These are phyloP conservation scores for Penicillium griseofulvum DNA, from an alignment of 2,329 filamentous ascomycete species.

Conservation along the genomic window DNA sequence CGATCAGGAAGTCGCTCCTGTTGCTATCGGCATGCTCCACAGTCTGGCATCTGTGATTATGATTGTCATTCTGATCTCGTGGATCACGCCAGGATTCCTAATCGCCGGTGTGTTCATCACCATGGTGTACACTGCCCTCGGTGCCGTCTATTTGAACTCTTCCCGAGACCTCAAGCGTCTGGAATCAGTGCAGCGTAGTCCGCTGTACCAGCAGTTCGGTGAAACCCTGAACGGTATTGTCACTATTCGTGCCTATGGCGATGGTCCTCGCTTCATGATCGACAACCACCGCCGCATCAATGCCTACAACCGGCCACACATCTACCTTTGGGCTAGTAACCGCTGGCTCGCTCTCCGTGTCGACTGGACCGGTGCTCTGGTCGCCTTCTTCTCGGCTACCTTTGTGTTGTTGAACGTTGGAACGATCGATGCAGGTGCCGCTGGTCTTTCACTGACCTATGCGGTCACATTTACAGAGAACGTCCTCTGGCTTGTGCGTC, in stretches of 20 bases:
- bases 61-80: constrained; percentile 80
- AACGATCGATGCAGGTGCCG: constrained; percentile 81
- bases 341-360: constrained; percentile 94
- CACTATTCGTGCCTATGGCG: constrained; percentile 93
- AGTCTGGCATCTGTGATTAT: constrained; percentile 70
- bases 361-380: constrained; percentile 83
- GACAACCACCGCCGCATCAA: constrained; percentile 90
- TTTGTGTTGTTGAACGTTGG: constrained; percentile 86
- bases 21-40: constrained; percentile 74
- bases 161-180: constrained; percentile 95
- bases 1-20: constrained; percentile 91
- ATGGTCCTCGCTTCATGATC: constrained; percentile 86
- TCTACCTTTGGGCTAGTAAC: constrained; percentile 95
- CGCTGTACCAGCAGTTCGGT: constrained; percentile 95
- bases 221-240: constrained; percentile 93
- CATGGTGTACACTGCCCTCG: constrained; percentile 75
- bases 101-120: constrained; percentile 84
- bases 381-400: constrained; percentile 87
- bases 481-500: constrained; percentile 89
- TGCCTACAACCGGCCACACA: constrained; percentile 86
- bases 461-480: constrained; percentile 97
- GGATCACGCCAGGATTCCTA: constrained; percentile 87
- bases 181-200: constrained; percentile 90
- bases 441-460: constrained; percentile 90
- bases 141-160: constrained; percentile 82